Base-by-base conservation (phyloP, 257 asterid genomes). In the Solanum verrucosum region DNA sequence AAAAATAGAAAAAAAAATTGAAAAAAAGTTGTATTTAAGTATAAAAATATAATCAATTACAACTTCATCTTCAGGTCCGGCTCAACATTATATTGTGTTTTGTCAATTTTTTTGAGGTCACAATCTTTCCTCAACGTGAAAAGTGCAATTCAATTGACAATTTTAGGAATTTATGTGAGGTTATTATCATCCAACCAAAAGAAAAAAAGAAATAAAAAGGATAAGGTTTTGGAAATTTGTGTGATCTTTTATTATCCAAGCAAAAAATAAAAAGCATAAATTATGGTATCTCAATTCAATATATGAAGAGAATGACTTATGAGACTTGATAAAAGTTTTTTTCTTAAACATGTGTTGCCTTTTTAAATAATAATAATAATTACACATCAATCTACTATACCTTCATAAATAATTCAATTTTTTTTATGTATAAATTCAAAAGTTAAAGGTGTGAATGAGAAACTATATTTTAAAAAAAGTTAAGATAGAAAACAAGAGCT, bases 21-120 rank as follows among this genome's bases (percentile, higher is more conserved):
- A n/a, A n/a, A n/a, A n/a, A 7, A 27, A 29, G 0, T 29, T 14
- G 1, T 29, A 14, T 68, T 27, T 14, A 68, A 2, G 18, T 68
- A 68, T 5, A 27, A 13, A 5, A 3, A 13, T 52, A 27, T 13
- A 27, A 27, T 13, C 2, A 27, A 12, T 0, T 14, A 68, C 3
- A 27, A 3, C 0, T 14, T 29, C 2, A 11, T 65, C 4, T 12
- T 0, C 7, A 27, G 1, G 1, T 25, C 1, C 34, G 0, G 8
- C 6, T 65, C 16, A n/a, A 44, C 3, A 8, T 79, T 27, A 42
- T 78, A 42, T 29, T 46, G 18, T 81, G 34, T 27, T 44, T 79
- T n/a, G 21, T 44, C 21, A 70, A 27, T 7, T 27, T 44, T 14
- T 46, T 8, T 15, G 40, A 8, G 65, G 27, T 3, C 84, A 77